Percentiles rank a stretch among this genome's conserved stretches.
Conservation (phyloP, 2,329 filamentous ascomycete genomes). For the Penicillium sp. region DNA sequence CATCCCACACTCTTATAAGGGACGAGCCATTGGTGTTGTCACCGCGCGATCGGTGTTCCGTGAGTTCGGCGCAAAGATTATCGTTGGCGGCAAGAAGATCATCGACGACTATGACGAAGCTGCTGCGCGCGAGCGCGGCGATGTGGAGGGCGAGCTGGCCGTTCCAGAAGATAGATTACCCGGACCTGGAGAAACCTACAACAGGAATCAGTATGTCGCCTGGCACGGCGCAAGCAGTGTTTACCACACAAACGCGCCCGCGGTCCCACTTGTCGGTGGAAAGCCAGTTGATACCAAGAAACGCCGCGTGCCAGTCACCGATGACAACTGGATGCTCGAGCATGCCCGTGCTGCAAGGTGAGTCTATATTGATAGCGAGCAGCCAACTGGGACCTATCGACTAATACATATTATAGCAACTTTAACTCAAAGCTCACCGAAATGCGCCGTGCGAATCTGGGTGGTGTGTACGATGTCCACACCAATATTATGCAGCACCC, state of each 20-base stretch:
- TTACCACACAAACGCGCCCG: constrained; percentile 79
- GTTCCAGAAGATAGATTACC: constrained; percentile 83
- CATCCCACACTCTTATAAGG: constrained; percentile 98
- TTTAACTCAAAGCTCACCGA: constrained; percentile 77
- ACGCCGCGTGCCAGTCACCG: constrained; percentile 81
- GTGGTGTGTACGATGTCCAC: constrained; percentile 87
- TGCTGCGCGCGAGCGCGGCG: constrained; percentile 71
- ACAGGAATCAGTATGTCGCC: constrained; percentile 97
- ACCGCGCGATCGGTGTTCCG: constrained; percentile 95
- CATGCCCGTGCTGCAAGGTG: constrained; percentile 90
- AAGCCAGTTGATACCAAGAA: constrained; percentile 77
- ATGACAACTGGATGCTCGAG: constrained; percentile 94
- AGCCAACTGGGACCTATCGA: constrained; percentile 8
- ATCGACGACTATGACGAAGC: constrained; percentile 85
- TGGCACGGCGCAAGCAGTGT: constrained; percentile 97
- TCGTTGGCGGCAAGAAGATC: constrained; percentile 84
- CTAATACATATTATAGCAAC: constrained; percentile 53
- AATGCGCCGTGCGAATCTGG: constrained; percentile 65
- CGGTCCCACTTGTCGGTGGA: constrained; percentile 70
- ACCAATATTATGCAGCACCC: constrained; percentile 91
- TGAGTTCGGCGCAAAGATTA: constrained; percentile 90
- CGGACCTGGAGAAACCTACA: constrained; percentile 79
- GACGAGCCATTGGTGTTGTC: constrained; percentile 92
- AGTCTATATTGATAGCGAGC: constrained; percentile 25
- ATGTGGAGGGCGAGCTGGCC: constrained; percentile 82